Evolutionary conservation across 2,329 filamentous ascomycete genomes (phyloP).

Genomic region (Aureobasidium melanogenum): DNA sequence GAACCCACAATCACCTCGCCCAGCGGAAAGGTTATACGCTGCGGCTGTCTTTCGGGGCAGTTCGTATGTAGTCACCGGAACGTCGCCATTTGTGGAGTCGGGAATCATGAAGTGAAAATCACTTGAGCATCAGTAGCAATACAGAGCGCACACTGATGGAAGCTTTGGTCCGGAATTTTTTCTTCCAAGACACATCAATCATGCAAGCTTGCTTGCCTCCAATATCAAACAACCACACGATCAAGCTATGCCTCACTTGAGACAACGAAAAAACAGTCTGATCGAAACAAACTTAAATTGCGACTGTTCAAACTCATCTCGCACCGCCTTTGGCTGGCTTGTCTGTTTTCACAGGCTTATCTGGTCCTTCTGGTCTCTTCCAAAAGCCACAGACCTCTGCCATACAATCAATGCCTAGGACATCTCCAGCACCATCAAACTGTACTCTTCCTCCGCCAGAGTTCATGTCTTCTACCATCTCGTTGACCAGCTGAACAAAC

Average conservation of each 20-base stretch:
- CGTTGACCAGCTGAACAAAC: slow-evolving; percentile 20
- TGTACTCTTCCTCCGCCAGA: neutral
- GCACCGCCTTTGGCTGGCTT: neutral
- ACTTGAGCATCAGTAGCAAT: neutral
- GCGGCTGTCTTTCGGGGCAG: slow-evolving; percentile 5
- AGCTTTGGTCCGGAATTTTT: slow-evolving; percentile 1
- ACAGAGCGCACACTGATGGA: neutral
- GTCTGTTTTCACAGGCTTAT: neutral
- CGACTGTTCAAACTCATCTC: neutral
- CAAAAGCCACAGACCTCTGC: slow-evolving; percentile 15
- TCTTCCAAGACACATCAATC: neutral
- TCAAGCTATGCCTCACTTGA: neutral
- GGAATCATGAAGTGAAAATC: neutral
- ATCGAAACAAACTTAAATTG: neutral
- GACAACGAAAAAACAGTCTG: neutral
- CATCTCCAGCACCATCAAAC: slow-evolving; percentile 11
- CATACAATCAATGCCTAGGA: slow-evolving; percentile 15
- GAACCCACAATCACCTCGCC: slow-evolving; percentile 5
- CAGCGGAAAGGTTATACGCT: slow-evolving; percentile 10
- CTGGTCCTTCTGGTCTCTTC: slow-evolving; percentile 9
- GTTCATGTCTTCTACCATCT: slow-evolving; percentile 20
- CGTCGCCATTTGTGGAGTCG: slow-evolving; percentile 9
- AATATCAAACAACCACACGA: neutral
- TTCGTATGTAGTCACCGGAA: slow-evolving; percentile 2
- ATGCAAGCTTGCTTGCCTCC: neutral